These are phyloP conservation scores for Gliomastix tumulicola DNA, from an alignment of 2,329 filamentous ascomycete genomes.

Conservation along the genomic window DNA sequence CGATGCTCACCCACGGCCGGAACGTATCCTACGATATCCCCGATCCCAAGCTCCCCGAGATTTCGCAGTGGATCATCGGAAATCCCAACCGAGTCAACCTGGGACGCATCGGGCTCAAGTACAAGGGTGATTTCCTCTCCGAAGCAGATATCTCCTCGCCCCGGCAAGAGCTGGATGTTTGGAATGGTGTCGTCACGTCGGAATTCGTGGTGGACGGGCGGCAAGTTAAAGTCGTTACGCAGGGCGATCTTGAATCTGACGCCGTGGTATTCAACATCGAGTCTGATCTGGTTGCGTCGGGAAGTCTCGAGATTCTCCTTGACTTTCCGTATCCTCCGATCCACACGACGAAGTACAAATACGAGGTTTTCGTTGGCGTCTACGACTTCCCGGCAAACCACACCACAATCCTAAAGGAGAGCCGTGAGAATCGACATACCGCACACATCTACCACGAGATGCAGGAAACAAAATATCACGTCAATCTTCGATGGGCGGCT, in stretches of 20 bases:
- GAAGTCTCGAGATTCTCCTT: conserved; percentile 26
- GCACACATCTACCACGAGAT: conserved; percentile 28
- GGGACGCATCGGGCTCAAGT: conserved; percentile 31
- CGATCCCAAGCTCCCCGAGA: conserved; percentile 22
- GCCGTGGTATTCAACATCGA: conserved; percentile 26
- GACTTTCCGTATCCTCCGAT: conserved; percentile 35
- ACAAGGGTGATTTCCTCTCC: conserved; percentile 19
- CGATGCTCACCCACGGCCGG: conserved; percentile 22
- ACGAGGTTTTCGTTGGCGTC: conserved; percentile 31
- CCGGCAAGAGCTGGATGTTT: conserved; percentile 12
- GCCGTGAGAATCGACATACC: conserved; percentile 5
- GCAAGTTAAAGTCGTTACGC: conserved; percentile 24
- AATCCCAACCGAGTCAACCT: conserved; percentile 37
- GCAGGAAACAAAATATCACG: conserved; percentile 26
- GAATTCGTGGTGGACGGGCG: conserved; percentile 21
- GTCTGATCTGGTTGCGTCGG: conserved; percentile 21
- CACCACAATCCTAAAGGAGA: conserved; percentile 17
- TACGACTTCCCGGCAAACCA: conserved; percentile 31
- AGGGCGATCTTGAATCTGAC: conserved; percentile 29
- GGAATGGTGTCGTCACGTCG: conserved; percentile 18
- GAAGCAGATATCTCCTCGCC: conserved; percentile 21
- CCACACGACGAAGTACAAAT: conserved; percentile 31
- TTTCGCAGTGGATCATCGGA: conserved; percentile 45
- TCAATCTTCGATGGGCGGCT: conserved; percentile 25
- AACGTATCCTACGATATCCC: conserved; percentile 29